Conservation (phyloP, 495 filamentous ascomycete genomes). For the Neurospora africana region DNA sequence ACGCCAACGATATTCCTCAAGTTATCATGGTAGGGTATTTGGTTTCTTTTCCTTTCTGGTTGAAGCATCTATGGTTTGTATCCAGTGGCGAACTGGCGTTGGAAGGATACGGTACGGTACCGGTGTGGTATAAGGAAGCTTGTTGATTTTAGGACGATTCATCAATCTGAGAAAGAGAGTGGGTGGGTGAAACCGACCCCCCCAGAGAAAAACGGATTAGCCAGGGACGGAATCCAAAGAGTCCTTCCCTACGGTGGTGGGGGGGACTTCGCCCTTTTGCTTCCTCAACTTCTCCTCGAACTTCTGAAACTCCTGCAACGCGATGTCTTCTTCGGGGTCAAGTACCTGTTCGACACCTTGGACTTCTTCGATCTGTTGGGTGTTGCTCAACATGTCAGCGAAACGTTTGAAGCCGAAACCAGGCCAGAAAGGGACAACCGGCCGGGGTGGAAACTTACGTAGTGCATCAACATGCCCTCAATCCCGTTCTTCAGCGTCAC, state of each 20-base stretch:
- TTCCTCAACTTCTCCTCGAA: slow-evolving; percentile 90
- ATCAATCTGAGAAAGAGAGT: not conserved
- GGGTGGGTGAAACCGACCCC: not conserved
- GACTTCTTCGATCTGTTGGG: slow-evolving; percentile 79
- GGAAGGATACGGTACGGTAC: not conserved
- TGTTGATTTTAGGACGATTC: not conserved
- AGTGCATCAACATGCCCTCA: slow-evolving; percentile 88
- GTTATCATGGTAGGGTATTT: not conserved
- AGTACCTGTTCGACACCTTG: slow-evolving; percentile 83
- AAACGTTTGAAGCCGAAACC: not conserved
- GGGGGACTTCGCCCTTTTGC: slow-evolving; percentile 51
- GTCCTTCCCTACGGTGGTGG: slow-evolving; percentile 53
- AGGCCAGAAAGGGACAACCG: not conserved
- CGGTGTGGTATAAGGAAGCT: not conserved
- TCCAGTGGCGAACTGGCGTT: no score
- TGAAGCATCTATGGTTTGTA: not conserved
- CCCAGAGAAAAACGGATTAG: slow-evolving; percentile 13
- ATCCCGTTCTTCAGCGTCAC: slow-evolving; percentile 95
- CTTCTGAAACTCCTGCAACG: slow-evolving; percentile 80
- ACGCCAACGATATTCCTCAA: not conserved
- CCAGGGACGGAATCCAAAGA: slow-evolving; percentile 51
- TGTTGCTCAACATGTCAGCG: not conserved
- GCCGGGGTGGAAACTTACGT: slow-evolving; percentile 27
- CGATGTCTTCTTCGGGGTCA: slow-evolving; percentile 86
- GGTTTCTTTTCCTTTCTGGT: not conserved